Conservation (phyloP, 805 yeast genomes). For the Saturnispora sanitii region DNA sequence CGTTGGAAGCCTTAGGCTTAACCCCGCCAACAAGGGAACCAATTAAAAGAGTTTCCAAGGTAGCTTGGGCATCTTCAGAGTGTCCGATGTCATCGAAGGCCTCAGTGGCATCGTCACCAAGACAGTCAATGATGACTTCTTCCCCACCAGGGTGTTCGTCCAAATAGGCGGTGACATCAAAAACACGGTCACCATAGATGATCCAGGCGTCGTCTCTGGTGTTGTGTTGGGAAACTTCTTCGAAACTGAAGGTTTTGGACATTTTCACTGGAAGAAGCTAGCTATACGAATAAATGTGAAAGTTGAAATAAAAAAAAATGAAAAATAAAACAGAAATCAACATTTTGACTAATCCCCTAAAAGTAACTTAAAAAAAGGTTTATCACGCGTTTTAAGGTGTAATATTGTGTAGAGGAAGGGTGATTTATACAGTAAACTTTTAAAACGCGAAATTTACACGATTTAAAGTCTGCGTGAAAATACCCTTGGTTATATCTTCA, state of each 20-base stretch:
- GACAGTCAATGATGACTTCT: slow-evolving; percentile 67
- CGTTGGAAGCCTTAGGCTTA: slow-evolving; percentile 15
- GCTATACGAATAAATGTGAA: not conserved
- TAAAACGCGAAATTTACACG: no score
- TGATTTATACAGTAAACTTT: no score
- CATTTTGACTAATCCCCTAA: no score
- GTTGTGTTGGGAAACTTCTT: slow-evolving; percentile 65
- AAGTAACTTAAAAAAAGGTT: no score
- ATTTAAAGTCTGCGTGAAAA: no score
- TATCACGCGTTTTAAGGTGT: no score
- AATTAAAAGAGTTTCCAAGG: slow-evolving; percentile 54
- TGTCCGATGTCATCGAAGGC: slow-evolving; percentile 88
- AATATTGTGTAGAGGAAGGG: no score
- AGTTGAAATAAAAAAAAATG: not conserved
- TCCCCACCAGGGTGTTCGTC: slow-evolving; percentile 71
- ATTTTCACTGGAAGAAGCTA: slow-evolving; percentile 18
- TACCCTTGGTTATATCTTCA: no score
- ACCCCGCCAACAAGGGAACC: slow-evolving; percentile 70
- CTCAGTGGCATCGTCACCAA: slow-evolving; percentile 67
- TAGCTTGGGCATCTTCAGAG: slow-evolving; percentile 88
- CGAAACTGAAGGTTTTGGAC: slow-evolving; percentile 48
- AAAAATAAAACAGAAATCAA: not conserved
- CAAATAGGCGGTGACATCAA: slow-evolving; percentile 61
- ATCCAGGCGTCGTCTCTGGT: slow-evolving; percentile 78
- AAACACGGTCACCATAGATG: slow-evolving; percentile 71